phyloP scores from a whole-genome alignment of 306 rosid genomes.

The Trichosanthes truncata region DNA sequence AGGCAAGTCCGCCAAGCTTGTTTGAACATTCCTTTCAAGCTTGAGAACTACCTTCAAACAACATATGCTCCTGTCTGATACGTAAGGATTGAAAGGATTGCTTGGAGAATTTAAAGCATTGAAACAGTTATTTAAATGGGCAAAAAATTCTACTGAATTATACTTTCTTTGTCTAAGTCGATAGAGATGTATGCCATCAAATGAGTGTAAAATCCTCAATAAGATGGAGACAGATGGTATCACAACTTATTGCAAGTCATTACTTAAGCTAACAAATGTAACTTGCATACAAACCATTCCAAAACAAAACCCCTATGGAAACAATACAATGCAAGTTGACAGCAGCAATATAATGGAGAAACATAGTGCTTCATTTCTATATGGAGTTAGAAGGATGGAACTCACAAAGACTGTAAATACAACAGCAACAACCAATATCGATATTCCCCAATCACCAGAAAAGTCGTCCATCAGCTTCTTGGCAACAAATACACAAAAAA shows the following conservation, averaged over 20 bases:
- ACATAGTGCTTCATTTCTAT: neutral
- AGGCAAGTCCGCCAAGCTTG: neutral
- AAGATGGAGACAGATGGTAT: neutral
- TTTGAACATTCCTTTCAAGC: neutral
- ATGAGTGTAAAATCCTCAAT: neutral
- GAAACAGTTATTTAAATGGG: neutral
- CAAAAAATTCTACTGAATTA: neutral
- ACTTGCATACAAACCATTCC: neutral
- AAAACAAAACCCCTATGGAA: neutral
- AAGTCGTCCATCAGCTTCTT: slow-evolving; percentile 68
- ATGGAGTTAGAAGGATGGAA: slow-evolving; percentile 16
- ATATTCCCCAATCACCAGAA: slow-evolving; percentile 55
- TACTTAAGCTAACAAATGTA: neutral
- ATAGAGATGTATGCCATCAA: neutral
- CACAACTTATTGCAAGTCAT: neutral
- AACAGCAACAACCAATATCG: slow-evolving; percentile 54
- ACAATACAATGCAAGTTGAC: neutral
- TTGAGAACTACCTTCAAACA: neutral
- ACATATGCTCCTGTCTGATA: no score
- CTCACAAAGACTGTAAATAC: slow-evolving; percentile 71
- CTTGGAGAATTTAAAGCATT: neutral
- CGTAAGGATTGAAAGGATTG: neutral
- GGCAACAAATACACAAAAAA: slow-evolving; percentile 89
- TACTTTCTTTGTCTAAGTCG: neutral
- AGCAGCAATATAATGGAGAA: neutral